Evolutionary conservation across 805 yeast genomes (phyloP), one percentile per base, ranked within the genome.

Genomic region (Ogataea siamensis): DNA sequence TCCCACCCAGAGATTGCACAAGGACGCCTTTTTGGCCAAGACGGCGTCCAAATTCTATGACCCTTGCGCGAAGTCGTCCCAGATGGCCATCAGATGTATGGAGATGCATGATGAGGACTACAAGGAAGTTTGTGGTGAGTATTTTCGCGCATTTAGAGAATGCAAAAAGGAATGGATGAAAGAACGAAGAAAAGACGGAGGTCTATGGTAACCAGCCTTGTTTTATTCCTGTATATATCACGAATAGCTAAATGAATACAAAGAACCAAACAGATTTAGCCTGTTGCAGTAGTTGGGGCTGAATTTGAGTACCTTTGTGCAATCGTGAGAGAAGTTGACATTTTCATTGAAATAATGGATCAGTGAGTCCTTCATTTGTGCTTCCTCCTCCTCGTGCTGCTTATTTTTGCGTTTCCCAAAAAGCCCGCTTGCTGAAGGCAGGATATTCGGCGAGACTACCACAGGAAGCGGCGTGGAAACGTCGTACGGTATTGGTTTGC

Each of bases 121-220:
- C 67, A 78, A 56, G 54, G 78, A 69, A 37, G 71, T 62, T 63
- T 87, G 82, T 67, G 76, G 64, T 59, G 95, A 84, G 42, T 91
- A 86, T 56, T 93, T 91, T 59, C 87, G 82, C 52, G 96, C 97
- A 0, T 91, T 91, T 58, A 71, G 91, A 43, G 99, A 91, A 54
- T 91, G 99, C 64, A 83, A 84, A 57, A 80, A 80, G 54, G 84
- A 73, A 44, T 84, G 89, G 89, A 62, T 74, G 56, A 54, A 42
- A 15, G 57, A 57, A 39, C 50, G 63, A 42, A 54, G 46, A 34
- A 57, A 44, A 32, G 64, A 57, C 34, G 62, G 62, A 28, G 64
- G 64, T 13, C 48, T 57, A 9, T 60, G 65, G 65, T 60, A 40
- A 27, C 18, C 18, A 4, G 13, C 7, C 5, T 7, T 14, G 13